A percentile compares a stretch with the other conserved stretches of the same genome.
Conservation (phyloP, 352 stramenopile genomes). For the Pilasporangium apinafurcum region DNA sequence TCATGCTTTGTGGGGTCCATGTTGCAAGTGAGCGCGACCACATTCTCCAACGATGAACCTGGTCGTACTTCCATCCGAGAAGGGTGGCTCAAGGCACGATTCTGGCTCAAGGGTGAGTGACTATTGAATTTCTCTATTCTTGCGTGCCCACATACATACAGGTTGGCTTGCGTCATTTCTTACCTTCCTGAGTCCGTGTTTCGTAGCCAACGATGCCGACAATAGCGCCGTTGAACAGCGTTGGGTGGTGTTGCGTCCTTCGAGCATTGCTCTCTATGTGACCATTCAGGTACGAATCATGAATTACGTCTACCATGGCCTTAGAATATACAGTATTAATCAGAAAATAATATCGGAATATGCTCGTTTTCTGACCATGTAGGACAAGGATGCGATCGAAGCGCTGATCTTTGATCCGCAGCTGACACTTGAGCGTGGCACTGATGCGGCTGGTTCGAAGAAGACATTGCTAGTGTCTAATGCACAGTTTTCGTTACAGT, state of each 20-base stretch:
- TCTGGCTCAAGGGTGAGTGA: slow-evolving; percentile 80
- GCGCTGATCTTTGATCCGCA: slow-evolving; percentile 71
- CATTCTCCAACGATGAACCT: slow-evolving; percentile 71
- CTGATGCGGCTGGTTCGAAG: slow-evolving; percentile 60
- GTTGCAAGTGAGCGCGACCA: slow-evolving; percentile 74
- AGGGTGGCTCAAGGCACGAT: slow-evolving; percentile 69
- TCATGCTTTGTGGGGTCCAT: slow-evolving; percentile 58
- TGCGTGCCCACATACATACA: too few species aligned
- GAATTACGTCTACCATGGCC: not conserved
- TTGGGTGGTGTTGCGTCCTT: slow-evolving; percentile 72
- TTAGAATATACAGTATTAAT: too few species aligned
- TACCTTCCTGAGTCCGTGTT: too few species aligned
- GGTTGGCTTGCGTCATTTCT: too few species aligned
- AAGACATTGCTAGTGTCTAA: slow-evolving; percentile 69
- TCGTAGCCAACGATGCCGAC: slow-evolving; percentile 70
- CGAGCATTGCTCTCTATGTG: slow-evolving; percentile 63
- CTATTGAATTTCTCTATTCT: too few species aligned
- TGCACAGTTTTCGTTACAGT: slow-evolving; percentile 69
- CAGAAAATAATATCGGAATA: too few species aligned
- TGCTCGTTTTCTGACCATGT: not conserved
- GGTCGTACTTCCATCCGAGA: slow-evolving; percentile 60
- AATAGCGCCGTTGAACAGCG: slow-evolving; percentile 63
- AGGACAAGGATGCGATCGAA: slow-evolving; percentile 43
- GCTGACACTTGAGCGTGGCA: slow-evolving; percentile 64
- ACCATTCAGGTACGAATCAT: slow-evolving; percentile 34